Evolutionary conservation across 164 flowering plant genomes (phyloP).

Genomic region (Buxus sempervirens): DNA sequence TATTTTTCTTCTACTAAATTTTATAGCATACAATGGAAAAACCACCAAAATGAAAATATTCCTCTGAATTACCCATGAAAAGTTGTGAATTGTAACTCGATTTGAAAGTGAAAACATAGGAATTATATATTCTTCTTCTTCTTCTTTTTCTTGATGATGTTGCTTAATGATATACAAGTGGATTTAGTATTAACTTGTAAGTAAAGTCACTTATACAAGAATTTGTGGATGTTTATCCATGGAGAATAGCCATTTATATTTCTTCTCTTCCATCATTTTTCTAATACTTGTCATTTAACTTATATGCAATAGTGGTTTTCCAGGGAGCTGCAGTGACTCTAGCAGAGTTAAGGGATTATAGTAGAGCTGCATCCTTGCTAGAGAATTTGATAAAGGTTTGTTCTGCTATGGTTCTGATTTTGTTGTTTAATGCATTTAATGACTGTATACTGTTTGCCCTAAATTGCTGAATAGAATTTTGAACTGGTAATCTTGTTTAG

Average conservation of each 20-base stretch:
- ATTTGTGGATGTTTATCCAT: too few relatives aligned
- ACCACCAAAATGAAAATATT: too few relatives aligned
- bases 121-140: too few relatives aligned
- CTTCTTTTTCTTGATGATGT: background rate
- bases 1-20: too few relatives aligned
- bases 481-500: background rate
- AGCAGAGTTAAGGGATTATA: constrained; percentile 72
- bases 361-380: constrained; percentile 58
- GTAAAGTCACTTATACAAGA: too few relatives aligned
- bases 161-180: background rate
- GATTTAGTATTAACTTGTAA: too few relatives aligned
- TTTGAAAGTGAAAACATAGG: too few relatives aligned
- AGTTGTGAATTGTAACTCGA: too few relatives aligned
- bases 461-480: background rate
- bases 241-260: too few relatives aligned
- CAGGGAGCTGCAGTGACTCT: constrained; percentile 90
- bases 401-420: constrained; percentile 2
- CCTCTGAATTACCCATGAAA: too few relatives aligned
- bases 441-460: background rate
- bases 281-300: background rate
- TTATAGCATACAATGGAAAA: too few relatives aligned
- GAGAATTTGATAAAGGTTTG: constrained; percentile 68
- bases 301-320: constrained; percentile 16
- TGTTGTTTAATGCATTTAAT: background rate
- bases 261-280: background rate